Conservation (phyloP, 1,284 basidiomycete species). For the Irpex sp. region DNA sequence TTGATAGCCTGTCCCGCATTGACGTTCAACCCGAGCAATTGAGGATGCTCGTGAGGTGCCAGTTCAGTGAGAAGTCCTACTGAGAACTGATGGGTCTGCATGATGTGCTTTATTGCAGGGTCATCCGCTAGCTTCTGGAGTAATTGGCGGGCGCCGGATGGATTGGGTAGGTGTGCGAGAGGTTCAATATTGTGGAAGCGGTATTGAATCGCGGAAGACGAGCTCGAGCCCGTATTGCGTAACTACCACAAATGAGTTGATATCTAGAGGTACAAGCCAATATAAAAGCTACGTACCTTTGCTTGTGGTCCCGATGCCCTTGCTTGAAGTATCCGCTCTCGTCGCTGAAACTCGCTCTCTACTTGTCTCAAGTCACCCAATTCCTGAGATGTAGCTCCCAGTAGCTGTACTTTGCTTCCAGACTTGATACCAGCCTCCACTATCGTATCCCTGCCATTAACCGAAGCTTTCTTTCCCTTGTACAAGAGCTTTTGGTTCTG, state of each 20-base stretch:
- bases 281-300: conserved; percentile 41
- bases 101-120: conserved; percentile 63
- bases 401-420: conserved; percentile 62
- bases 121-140: conserved; percentile 61
- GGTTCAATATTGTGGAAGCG: conserved; percentile 63
- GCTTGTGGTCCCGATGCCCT: conserved; percentile 52
- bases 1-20: conserved; percentile 62
- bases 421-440: conserved; percentile 52
- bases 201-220: conserved; percentile 37
- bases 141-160: conserved; percentile 47
- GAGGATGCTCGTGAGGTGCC: conserved; percentile 70
- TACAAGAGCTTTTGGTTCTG: conserved; percentile 66
- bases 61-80: conserved; percentile 71
- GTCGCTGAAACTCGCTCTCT: conserved; percentile 53
- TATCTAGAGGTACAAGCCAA: no score
- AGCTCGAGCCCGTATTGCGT: conserved; percentile 48
- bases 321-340: conserved; percentile 55
- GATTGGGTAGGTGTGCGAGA: conserved; percentile 60
- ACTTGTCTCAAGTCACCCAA: conserved; percentile 47
- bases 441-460: conserved; percentile 36
- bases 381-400: conserved; percentile 60
- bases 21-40: conserved; percentile 68
- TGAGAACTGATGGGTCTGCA: conserved; percentile 62
- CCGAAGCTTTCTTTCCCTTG: conserved; percentile 57
- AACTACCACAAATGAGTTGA: conserved; percentile 32